A percentile compares a stretch with the other conserved stretches of the same genome.
phyloP scores from a whole-genome alignment of 108 stramenopile species.

The Nitzschia putrida region DNA sequence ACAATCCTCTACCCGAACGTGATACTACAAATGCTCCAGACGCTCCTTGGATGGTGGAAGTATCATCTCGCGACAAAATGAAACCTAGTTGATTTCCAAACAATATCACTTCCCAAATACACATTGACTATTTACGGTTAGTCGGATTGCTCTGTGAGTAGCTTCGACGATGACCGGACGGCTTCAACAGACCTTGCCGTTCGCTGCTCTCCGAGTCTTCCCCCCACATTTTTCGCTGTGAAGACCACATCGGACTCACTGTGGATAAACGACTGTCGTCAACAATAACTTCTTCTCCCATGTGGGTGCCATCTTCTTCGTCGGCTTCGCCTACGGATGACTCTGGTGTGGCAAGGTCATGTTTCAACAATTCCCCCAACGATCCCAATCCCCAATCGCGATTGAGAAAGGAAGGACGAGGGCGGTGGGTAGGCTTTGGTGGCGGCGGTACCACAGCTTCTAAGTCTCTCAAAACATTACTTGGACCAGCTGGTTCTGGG shows the following conservation, averaged over 20 bases:
- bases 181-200: neutral
- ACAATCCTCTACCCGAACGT: no score
- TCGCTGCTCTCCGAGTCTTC: neutral
- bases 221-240: neutral
- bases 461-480: neutral
- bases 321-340: slow-evolving; percentile 13
- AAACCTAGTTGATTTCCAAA: no score
- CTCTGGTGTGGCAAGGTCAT: slow-evolving; percentile 3
- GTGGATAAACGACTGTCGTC: neutral
- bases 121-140: no score
- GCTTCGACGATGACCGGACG: no score
- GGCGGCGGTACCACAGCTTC: neutral
- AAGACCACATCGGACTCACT: neutral
- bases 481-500: slow-evolving; percentile 7
- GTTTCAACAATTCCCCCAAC: neutral
- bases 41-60: neutral
- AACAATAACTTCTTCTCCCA: slow-evolving; percentile 3
- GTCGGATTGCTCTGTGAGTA: no score
- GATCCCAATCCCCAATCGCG: slow-evolving; percentile 7
- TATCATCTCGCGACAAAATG: no score
- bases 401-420: slow-evolving; percentile 9
- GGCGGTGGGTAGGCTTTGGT: neutral
- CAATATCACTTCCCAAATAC: no score
- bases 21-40: neutral
- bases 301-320: slow-evolving; percentile 17